Percentiles rank a stretch among this genome's conserved stretches.
Conservation (phyloP, 192 early-diverging fungal genomes). For the Mortierella hygrophila region DNA sequence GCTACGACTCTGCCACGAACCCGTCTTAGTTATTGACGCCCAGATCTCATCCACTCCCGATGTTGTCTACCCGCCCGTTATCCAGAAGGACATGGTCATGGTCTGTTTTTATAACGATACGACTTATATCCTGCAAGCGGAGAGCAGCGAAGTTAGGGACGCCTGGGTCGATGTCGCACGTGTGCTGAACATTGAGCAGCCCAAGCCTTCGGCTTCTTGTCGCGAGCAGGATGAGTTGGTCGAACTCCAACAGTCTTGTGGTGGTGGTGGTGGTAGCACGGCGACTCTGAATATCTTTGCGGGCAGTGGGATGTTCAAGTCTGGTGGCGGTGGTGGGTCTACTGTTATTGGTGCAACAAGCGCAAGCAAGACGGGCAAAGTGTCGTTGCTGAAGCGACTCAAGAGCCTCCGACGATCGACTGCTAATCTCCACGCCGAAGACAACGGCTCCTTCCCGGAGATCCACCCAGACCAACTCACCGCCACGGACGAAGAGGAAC, state of each 20-base stretch:
- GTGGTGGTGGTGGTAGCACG: not conserved
- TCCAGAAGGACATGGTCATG: conserved; percentile 48
- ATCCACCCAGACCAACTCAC: conserved; percentile 44
- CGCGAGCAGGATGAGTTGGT: conserved; percentile 32
- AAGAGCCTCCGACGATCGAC: conserved; percentile 14
- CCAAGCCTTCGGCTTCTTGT: conserved; percentile 42
- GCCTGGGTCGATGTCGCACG: conserved; percentile 38
- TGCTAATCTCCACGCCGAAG: not conserved
- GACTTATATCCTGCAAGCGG: conserved; percentile 39
- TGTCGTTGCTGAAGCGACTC: conserved; percentile 27
- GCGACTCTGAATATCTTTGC: not conserved
- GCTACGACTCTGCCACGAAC: conserved; percentile 30
- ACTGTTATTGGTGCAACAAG: not conserved
- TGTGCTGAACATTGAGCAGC: conserved; percentile 31
- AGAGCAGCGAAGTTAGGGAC: conserved; percentile 27
- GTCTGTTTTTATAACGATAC: conserved; percentile 50
- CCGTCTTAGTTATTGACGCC: conserved; percentile 32
- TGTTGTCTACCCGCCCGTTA: conserved; percentile 19
- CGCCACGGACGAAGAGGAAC: conserved; percentile 24
- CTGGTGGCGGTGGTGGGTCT: not conserved
- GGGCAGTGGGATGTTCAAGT: not conserved
- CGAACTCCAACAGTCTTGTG: not conserved
- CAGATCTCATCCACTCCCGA: conserved; percentile 52
- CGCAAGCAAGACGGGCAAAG: conserved; percentile 6
- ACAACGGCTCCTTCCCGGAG: conserved; percentile 20